Evolutionary conservation across 2,329 filamentous ascomycete species (phyloP), one percentile per base, ranked within the genome.

Genomic region (Sporothrix brasiliensis): DNA sequence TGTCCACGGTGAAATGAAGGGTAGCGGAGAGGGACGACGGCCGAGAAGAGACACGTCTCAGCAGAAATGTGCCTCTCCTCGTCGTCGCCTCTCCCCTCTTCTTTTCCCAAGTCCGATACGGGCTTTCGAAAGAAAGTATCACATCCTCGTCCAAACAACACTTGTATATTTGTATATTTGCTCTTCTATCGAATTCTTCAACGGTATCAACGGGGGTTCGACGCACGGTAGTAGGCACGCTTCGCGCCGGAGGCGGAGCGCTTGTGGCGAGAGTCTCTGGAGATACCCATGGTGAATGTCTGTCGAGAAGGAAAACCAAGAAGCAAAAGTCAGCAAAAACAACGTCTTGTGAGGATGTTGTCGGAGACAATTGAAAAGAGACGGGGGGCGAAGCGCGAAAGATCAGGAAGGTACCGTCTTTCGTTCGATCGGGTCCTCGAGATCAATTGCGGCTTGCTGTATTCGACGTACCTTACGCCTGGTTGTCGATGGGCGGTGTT

Each of bases 251-350:
- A 92, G 85, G 94, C 94, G 86, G 93, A 94, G 87, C 95, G 94
- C 92, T 99, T 99, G 91, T 99, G 95, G 88, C 95, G 93, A 84
- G 93, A 97, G 88, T 98, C 94, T 88, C 95, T 92, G 86, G 94
- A 97, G 88, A 99, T 98, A 99, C 95, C 92, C 92, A 94, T 94
- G 87, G 90, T 92, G 91, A 90, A 90, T 86, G 86, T 87, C 86
- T 87, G 87, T 90, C 83, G 76, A 79, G 76, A 70, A 44, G 41
- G 50, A 34, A 67, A 34, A 24, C 53, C 41, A 69, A 41, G 68
- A 53, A 30, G 39, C 21, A 4, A n/a, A 34, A 6, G 70, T 68
- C 50, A 66, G 47, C 21, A 47, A 39, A 49, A 24, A 7, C 30
- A 24, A 50, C 44, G 27, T n/a, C 21, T 54, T 21, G 34, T 56